Evolutionary conservation across 495 filamentous ascomycete genomes (phyloP).

Genomic region (Penicillium egyptiacum): DNA sequence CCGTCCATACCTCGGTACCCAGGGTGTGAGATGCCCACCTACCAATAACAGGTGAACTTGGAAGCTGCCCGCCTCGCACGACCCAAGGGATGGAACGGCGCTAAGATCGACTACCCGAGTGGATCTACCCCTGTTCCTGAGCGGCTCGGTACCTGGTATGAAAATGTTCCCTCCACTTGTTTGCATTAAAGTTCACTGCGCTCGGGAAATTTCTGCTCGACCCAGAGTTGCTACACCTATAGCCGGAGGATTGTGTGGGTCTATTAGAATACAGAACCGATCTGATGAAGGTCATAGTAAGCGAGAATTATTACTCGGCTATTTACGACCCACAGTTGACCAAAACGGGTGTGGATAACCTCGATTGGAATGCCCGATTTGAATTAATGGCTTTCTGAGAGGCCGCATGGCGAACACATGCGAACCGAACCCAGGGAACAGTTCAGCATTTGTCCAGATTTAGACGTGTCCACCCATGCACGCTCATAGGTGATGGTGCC

Average conservation of each 20-base stretch:
- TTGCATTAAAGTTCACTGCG: background rate
- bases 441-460: conserved; percentile 1
- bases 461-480: conserved; percentile 7
- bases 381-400: background rate
- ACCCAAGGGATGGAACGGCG: conserved; percentile 3
- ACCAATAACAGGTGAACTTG: background rate
- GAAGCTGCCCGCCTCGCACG: background rate
- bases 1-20: no score
- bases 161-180: background rate
- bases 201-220: background rate
- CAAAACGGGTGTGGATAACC: background rate
- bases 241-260: background rate
- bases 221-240: background rate
- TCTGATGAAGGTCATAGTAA: background rate
- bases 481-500: background rate
- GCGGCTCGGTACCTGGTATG: background rate
- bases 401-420: background rate
- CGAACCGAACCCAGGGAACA: background rate
- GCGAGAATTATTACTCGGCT: background rate
- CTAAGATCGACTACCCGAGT: conserved; percentile 20
- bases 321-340: background rate
- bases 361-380: background rate
- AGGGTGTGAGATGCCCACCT: background rate
- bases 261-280: background rate
- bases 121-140: conserved; percentile 23